Conservation (phyloP, 2,329 filamentous ascomycete genomes). For the Ophiocordyceps unilateralis region DNA sequence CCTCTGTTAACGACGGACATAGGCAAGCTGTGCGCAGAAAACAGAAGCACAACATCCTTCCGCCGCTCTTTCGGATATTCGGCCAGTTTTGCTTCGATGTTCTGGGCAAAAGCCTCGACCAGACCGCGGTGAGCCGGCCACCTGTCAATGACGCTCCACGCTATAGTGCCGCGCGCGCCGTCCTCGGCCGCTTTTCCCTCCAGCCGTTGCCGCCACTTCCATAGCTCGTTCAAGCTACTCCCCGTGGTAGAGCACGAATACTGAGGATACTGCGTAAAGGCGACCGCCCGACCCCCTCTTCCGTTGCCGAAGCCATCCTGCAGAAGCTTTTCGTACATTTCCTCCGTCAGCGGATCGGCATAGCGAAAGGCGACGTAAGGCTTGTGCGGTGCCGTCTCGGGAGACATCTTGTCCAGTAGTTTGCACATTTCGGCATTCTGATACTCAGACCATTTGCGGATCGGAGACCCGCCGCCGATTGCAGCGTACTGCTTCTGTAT, state of each 20-base stretch:
- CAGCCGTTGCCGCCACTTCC: constrained; percentile 85
- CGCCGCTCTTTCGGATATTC: constrained; percentile 72
- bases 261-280: constrained; percentile 96
- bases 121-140: constrained; percentile 89
- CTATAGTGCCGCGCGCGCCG: constrained; percentile 49
- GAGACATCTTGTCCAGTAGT: constrained; percentile 76
- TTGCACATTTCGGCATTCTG: constrained; percentile 96
- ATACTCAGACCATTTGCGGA: constrained; percentile 94
- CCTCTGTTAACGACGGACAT: constrained; percentile 95
- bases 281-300: constrained; percentile 81
- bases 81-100: constrained; percentile 71
- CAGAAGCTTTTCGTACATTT: constrained; percentile 72
- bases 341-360: constrained; percentile 79
- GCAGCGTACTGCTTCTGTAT: constrained; percentile 90
- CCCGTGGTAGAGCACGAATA: constrained; percentile 97
- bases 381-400: constrained; percentile 88
- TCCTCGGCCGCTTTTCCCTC: constrained; percentile 53
- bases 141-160: constrained; percentile 95
- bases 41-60: constrained; percentile 69
- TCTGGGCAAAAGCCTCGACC: constrained; percentile 80
- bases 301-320: constrained; percentile 82
- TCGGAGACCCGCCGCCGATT: constrained; percentile 94
- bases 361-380: constrained; percentile 97
- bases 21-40: constrained; percentile 87
- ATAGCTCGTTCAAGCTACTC: constrained; percentile 88